Percentiles rank a stretch among this genome's conserved stretches.
Evolutionary conservation across 2,329 filamentous ascomycete species (phyloP).

Genomic region (Sclerotinia sclerotiorum): DNA sequence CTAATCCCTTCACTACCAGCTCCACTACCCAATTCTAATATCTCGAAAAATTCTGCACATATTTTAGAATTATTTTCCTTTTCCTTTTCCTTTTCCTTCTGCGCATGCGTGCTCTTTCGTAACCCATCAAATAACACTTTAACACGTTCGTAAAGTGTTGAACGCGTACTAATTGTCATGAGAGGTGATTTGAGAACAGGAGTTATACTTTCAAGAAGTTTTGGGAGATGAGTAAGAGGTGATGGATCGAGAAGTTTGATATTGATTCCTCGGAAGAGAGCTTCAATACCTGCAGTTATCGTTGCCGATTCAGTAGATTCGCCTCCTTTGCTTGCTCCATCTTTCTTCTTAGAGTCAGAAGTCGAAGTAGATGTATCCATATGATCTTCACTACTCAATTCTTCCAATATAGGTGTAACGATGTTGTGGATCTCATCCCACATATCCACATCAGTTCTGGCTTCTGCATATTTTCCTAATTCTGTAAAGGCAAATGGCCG

Average conservation of each 20-base stretch:
- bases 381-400: slow-evolving; percentile 43
- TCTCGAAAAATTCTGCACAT: slow-evolving; percentile 32
- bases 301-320: slow-evolving; percentile 36
- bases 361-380: slow-evolving; percentile 45
- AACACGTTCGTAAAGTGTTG: slow-evolving; percentile 38
- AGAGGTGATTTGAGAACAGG: slow-evolving; percentile 35
- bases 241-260: slow-evolving; percentile 32
- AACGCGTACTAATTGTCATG: slow-evolving; percentile 35
- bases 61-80: slow-evolving; percentile 30
- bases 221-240: slow-evolving; percentile 34
- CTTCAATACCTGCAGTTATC: slow-evolving; percentile 38
- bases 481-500: slow-evolving; percentile 71
- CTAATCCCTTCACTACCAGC: slow-evolving; percentile 39
- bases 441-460: slow-evolving; percentile 68
- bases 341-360: slow-evolving; percentile 20
- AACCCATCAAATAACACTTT: slow-evolving; percentile 39
- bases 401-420: slow-evolving; percentile 61
- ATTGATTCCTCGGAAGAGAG: slow-evolving; percentile 40
- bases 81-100: slow-evolving; percentile 18
- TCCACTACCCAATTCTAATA: slow-evolving; percentile 38
- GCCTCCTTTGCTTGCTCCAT: slow-evolving; percentile 33
- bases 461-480: slow-evolving; percentile 70
- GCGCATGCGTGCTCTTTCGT: slow-evolving; percentile 30
- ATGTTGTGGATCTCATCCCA: slow-evolving; percentile 65
- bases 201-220: slow-evolving; percentile 33